phyloP scores from a whole-genome alignment of 2,329 filamentous ascomycete genomes.

The Ophiostoma himal-ulmi region DNA sequence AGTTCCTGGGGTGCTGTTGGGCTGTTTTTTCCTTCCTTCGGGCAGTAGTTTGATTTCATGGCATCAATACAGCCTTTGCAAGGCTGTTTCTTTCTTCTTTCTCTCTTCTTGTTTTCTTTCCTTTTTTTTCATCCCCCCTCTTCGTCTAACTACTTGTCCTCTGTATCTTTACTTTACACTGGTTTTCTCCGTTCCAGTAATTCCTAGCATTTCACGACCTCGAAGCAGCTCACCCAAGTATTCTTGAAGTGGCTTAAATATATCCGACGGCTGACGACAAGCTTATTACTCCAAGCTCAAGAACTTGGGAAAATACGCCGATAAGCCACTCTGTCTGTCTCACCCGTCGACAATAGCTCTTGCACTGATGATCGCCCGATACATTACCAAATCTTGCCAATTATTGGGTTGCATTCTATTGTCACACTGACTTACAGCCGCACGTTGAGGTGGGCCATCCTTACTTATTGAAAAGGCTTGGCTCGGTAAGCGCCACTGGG shows the following conservation, averaged over 20 bases:
- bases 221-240: no score
- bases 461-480: background rate
- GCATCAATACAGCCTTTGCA: background rate
- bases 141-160: background rate
- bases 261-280: background rate
- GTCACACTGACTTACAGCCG: constrained; percentile 7
- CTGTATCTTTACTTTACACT: no score
- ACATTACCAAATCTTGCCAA: background rate
- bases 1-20: background rate
- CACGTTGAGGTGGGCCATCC: background rate
- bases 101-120: background rate
- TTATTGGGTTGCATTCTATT: background rate
- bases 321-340: background rate
- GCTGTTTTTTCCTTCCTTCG: background rate
- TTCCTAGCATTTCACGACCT: no score
- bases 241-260: no score
- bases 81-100: background rate
- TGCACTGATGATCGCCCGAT: background rate
- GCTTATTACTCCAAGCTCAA: background rate
- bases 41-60: background rate
- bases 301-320: background rate
- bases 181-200: no score
- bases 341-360: background rate
- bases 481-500: background rate
- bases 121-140: background rate